Base-by-base conservation (phyloP, 176 grass and related monocot species). In the Stipa capillata region DNA sequence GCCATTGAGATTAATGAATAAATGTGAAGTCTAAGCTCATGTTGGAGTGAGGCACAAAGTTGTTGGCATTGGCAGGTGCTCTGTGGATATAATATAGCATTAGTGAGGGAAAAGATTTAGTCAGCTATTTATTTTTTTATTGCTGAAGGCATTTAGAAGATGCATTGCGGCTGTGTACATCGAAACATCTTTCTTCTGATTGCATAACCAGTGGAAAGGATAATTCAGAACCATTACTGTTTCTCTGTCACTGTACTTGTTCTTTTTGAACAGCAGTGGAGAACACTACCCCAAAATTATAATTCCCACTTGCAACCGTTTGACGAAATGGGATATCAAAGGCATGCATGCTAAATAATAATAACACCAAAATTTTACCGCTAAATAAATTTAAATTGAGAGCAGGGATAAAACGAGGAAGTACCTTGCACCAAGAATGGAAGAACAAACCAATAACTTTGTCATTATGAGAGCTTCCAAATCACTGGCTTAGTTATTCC, bases 401-500 rank as follows among this genome's bases (percentile, higher is more conserved):
- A 45, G 13, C 6, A 41, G 48, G 65, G 31, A 57, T 0, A 65
- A 87, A 65, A 65, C 41, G 72, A 55, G 74, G 42, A 81, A 74
- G 21, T 68, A 67, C 40, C 66, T 74, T 74, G 59, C 49, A 78
- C 58, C 82, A 82, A 77, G 35, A 78, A 36, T 43, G 34, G 44
- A 87, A 65, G 55, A 80, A 42, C 2, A 80, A 68, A 69, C 47
- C 4, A 56, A 69, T 65, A 61, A 45, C 32, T 52, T 63, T 8
- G 34, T 65, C 44, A 35, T 12, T 21, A 29, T 62, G 73, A 8
- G 32, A 78, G 27, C 54, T 77, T 87, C 73, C 79, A 82, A 87
- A 71, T 67, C 72, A 51, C 84, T 35, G 41, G 20, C 86, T 51
- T 88, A 25, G 76, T 44, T 57, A 73, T 88, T 79, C 74, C 81